Evolutionary conservation across 306 rosid genomes (phyloP).

Genomic region (Acacia melanoxylon): DNA sequence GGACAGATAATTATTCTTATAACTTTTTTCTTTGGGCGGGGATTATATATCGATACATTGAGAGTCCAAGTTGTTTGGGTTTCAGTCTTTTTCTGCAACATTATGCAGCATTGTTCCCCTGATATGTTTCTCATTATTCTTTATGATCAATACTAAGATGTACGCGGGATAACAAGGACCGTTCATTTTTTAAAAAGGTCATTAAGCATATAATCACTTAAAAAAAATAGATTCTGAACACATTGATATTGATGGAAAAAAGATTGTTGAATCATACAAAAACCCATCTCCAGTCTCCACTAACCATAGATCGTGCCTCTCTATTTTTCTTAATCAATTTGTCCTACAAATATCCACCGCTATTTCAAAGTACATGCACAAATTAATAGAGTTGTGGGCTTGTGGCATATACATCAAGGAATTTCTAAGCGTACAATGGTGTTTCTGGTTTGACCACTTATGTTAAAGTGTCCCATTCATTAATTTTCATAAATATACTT

Average conservation of each 20-base stretch:
- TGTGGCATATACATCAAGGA: not conserved
- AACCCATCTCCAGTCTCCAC: not conserved
- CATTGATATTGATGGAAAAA: not conserved
- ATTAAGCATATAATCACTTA: not conserved
- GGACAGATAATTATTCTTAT: not conserved
- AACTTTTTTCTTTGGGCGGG: too few species aligned
- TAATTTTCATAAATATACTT: too few species aligned
- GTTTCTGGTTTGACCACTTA: not conserved
- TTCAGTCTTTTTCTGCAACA: conserved; percentile 2
- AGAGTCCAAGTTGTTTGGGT: conserved; percentile 6
- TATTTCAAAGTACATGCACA: too few species aligned
- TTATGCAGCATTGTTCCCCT: conserved; percentile 12
- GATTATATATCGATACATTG: not conserved
- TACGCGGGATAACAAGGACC: conserved; percentile 32
- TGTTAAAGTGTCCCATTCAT: not conserved
- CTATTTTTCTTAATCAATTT: conserved; percentile 9
- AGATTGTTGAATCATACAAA: not conserved
- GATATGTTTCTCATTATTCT: conserved; percentile 28
- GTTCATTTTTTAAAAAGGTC: conserved; percentile 26
- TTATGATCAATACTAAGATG: not conserved
- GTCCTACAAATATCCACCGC: not conserved
- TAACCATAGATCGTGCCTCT: conserved; percentile 30
- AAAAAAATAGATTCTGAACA: not conserved
- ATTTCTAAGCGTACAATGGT: not conserved
- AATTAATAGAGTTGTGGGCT: too few species aligned